Conservation (phyloP, 305 asterid species). For the Plantago lanceolata region DNA sequence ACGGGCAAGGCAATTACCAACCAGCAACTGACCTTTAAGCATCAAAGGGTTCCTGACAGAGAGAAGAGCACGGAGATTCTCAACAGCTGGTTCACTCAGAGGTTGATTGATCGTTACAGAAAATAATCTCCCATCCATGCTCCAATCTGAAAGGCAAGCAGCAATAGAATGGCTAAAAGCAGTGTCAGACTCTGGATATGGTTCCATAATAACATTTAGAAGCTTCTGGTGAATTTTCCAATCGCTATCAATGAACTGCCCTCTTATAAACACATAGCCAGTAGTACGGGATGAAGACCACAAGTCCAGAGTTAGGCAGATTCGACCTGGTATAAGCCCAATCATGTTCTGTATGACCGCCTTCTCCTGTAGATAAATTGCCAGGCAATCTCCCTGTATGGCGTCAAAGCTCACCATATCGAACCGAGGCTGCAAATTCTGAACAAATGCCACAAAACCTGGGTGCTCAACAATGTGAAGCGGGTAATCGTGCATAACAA, state of each 20-base stretch:
- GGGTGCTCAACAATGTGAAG: constrained; percentile 93
- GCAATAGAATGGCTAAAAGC: constrained; percentile 87
- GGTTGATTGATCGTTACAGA: constrained; percentile 74
- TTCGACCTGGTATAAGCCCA: constrained; percentile 69
- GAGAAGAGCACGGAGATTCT: constrained; percentile 70
- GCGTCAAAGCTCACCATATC: constrained; percentile 84
- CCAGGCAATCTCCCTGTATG: constrained; percentile 86
- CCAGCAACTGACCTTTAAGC: constrained; percentile 74
- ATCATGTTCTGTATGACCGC: constrained; percentile 60
- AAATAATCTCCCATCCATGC: constrained; percentile 69
- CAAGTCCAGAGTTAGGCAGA: constrained; percentile 69
- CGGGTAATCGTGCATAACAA: constrained; percentile 88
- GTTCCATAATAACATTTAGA: constrained; percentile 75
- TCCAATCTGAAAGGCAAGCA: constrained; percentile 88
- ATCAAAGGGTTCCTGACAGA: constrained; percentile 75
- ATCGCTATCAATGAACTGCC: constrained; percentile 76
- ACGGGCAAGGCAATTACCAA: constrained; percentile 75
- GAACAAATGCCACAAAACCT: constrained; percentile 77
- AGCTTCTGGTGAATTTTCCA: constrained; percentile 89
- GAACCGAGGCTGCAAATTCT: constrained; percentile 78
- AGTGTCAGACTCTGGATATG: constrained; percentile 74
- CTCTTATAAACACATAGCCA: constrained; percentile 72
- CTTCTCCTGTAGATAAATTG: constrained; percentile 71
- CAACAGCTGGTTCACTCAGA: constrained; percentile 45
- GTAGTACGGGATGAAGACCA: constrained; percentile 71